Percentiles rank a stretch among this genome's conserved stretches.
phyloP scores from a whole-genome alignment of 331 rosid genomes.

The Prunus yedoensis region DNA sequence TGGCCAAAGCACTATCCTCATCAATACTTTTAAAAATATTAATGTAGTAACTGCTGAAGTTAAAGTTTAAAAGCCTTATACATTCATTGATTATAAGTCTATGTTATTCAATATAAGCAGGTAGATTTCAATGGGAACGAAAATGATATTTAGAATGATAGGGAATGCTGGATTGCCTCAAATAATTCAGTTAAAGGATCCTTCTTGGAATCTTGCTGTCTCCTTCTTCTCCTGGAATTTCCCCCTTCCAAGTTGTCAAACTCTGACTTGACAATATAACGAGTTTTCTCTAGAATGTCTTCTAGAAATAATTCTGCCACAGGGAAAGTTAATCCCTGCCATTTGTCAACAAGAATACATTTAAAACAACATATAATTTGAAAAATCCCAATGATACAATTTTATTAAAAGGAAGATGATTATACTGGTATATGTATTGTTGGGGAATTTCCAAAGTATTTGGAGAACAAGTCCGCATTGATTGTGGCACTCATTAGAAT shows the following conservation, averaged over 20 bases:
- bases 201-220: conserved; percentile 79
- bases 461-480: conserved; percentile 90
- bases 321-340: conserved; percentile 84
- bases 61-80: not conserved
- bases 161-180: conserved; percentile 59
- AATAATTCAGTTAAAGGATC: conserved; percentile 84
- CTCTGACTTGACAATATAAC: conserved; percentile 69
- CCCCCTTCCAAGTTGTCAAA: conserved; percentile 69
- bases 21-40: not conserved
- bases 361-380: conserved; percentile 8
- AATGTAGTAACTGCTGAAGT: not conserved
- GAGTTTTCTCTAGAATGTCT: conserved; percentile 85
- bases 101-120: not conserved
- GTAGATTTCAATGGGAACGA: not conserved
- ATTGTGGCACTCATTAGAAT: conserved; percentile 97
- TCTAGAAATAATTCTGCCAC: conserved; percentile 81
- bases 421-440: conserved; percentile 77
- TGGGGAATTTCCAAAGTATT: conserved; percentile 81
- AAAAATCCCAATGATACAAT: conserved; percentile 12
- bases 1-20: conserved; percentile 13
- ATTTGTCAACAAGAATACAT: conserved; percentile 25
- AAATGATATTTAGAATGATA: not conserved
- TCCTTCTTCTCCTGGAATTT: conserved; percentile 75
- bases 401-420: conserved; percentile 18
- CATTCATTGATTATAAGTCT: not conserved